A percentile compares a stretch with the other conserved stretches of the same genome.
Conservation (phyloP, 2,329 filamentous ascomycete species). For the Pestalotiopsis sp. region DNA sequence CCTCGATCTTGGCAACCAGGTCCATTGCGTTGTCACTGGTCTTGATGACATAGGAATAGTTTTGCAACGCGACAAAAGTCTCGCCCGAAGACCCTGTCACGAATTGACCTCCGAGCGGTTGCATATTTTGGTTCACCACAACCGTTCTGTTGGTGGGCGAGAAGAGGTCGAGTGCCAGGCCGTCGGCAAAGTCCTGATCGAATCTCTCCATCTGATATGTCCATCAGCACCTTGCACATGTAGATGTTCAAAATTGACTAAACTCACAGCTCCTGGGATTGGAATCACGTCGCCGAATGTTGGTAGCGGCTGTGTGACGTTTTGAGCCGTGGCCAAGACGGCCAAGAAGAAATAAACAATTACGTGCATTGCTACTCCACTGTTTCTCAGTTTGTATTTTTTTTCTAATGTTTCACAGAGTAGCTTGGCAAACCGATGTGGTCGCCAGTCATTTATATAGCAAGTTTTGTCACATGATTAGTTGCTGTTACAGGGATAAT, state of each 20-base stretch:
- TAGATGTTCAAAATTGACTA: neutral
- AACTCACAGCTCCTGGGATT: neutral
- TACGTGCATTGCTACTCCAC: no score
- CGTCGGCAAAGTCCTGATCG: slow-evolving; percentile 34
- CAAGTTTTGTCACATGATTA: no score
- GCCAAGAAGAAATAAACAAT: neutral
- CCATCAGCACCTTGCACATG: neutral
- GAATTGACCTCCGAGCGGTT: slow-evolving; percentile 30
- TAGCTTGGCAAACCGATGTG: no score
- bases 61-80: slow-evolving; percentile 29
- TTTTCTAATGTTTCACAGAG: no score
- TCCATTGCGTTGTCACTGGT: slow-evolving; percentile 34
- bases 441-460: no score
- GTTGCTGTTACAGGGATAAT: no score
- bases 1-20: slow-evolving; percentile 35
- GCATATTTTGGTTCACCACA: slow-evolving; percentile 31
- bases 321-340: neutral
- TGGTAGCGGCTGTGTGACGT: neutral
- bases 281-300: neutral
- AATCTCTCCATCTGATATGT: slow-evolving; percentile 1
- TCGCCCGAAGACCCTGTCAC: slow-evolving; percentile 31
- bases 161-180: slow-evolving; percentile 34
- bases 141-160: slow-evolving; percentile 33
- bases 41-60: slow-evolving; percentile 34
- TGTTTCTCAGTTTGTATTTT: no score